Evolutionary conservation across 2,329 filamentous ascomycete species (phyloP), one percentile per base, ranked within the genome.

Genomic region (Cladosporium cucumerinum): DNA sequence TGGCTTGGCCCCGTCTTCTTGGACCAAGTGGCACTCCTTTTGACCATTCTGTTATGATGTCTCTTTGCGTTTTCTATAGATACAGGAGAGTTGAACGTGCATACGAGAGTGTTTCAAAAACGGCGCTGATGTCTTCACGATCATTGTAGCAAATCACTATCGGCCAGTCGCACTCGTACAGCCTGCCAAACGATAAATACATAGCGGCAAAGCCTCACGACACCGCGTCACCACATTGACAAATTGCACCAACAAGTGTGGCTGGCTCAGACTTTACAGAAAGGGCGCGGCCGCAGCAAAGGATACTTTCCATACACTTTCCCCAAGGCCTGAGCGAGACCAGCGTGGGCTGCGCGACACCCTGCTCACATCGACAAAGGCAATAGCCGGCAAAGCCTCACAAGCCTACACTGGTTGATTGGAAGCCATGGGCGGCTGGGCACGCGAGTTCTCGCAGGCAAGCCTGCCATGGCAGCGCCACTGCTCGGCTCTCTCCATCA

Each of bases 391-490:
- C 6, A 43, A 62, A 62, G 60, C 60, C 60, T 46, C 60, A 55
- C 32, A 54, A 46, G 34, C 60, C 60, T 39, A 30, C 34, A 32
- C 16, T 12, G 21, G 7, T 46, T 32, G 55, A 46, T 21, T 21
- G 34, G 23, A 46, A 43, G 55, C 34, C 36, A 39, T 18, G 55
- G 32, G 52, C 55, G 32, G 52, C 55, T 58, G 11, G 55, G 55
- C 55, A 26, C 36, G 34, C 34, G 32, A 58, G 18, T 5, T 8
- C 8, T 43, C 30, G 23, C 26, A 46, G 34, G 34, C 60, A 62
- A 62, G 60, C 23, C 60, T 55, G 60, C 34, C 60, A 62, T 48
- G 60, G 49, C 34, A 55, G 49, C 60, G 60, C 60, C 49, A 55
- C 28, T 21, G 60, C 60, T 62, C 60, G 60, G 60, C 60, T 43